A percentile compares a stretch with the other conserved stretches of the same genome.
Evolutionary conservation across 441 rosid genomes (phyloP).

Genomic region (Adansonia gregorii): DNA sequence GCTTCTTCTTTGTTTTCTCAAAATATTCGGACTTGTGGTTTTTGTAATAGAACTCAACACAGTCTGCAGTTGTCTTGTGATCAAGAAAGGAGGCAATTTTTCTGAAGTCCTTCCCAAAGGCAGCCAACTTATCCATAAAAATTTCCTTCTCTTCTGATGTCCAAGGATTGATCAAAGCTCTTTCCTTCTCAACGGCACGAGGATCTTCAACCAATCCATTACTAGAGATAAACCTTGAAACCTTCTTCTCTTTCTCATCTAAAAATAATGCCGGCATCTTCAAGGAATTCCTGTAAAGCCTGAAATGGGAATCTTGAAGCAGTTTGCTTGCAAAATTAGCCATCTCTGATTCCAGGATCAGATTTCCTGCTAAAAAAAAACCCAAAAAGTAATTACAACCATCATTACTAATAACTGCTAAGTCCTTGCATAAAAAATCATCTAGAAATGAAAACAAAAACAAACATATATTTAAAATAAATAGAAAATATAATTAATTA

Average conservation of each 20-base stretch:
- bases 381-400: neutral
- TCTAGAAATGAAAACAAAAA: conserved; percentile 44
- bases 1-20: conserved; percentile 85
- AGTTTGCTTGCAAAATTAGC: conserved; percentile 72
- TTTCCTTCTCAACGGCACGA: conserved; percentile 85
- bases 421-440: neutral
- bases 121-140: conserved; percentile 76
- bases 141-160: conserved; percentile 74
- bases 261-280: conserved; percentile 88
- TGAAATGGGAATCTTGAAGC: conserved; percentile 57
- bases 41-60: conserved; percentile 95
- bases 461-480: neutral
- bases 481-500: neutral
- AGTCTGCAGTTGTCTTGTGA: conserved; percentile 96
- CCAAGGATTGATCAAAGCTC: conserved; percentile 93
- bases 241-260: conserved; percentile 76
- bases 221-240: conserved; percentile 66
- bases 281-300: conserved; percentile 62
- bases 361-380: conserved; percentile 59
- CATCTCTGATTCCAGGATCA: conserved; percentile 55
- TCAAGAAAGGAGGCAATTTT: conserved; percentile 87
- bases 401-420: neutral
- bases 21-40: conserved; percentile 94
- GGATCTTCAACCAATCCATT: conserved; percentile 98
- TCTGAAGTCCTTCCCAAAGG: conserved; percentile 83